Evolutionary conservation across 1,284 basidiomycete genomes (phyloP).

Genomic region (Leccinum fuscescens): DNA sequence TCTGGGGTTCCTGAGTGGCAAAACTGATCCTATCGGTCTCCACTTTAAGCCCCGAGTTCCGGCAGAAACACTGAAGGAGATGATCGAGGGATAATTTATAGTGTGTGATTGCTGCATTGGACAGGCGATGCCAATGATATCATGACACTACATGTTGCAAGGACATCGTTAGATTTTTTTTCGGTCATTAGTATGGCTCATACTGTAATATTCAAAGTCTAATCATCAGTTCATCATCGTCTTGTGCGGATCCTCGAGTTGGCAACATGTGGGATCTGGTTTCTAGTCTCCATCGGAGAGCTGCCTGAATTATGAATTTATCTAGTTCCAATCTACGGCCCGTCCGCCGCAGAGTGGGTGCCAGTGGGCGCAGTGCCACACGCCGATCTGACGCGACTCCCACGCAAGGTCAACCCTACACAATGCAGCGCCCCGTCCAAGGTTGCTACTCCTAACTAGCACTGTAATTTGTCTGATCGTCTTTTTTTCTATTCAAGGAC

Average conservation of each 20-base stretch:
- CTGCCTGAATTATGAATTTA: neutral
- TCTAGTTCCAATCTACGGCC: neutral
- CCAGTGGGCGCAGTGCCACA: neutral
- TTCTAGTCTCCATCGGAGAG: neutral
- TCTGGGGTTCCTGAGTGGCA: neutral
- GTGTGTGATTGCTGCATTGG: neutral
- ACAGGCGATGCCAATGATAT: neutral
- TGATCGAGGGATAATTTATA: neutral
- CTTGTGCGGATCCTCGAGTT: neutral
- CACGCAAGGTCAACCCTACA: neutral
- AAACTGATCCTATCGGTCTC: neutral
- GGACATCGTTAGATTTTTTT: neutral
- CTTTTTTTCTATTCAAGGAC: slow-evolving; percentile 4
- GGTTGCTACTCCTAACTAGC: slow-evolving; percentile 5
- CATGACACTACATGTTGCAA: neutral
- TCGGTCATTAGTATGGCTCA: neutral
- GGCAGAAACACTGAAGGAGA: neutral
- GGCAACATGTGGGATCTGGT: neutral
- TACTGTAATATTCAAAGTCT: neutral
- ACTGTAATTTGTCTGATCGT: slow-evolving; percentile 5
- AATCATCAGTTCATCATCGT: neutral
- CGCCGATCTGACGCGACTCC: neutral
- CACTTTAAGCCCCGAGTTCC: neutral
- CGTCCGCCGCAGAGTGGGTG: neutral
- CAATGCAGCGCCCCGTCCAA: neutral